phyloP scores from a whole-genome alignment of 345 rosid genomes.

The Psidium guajava region DNA sequence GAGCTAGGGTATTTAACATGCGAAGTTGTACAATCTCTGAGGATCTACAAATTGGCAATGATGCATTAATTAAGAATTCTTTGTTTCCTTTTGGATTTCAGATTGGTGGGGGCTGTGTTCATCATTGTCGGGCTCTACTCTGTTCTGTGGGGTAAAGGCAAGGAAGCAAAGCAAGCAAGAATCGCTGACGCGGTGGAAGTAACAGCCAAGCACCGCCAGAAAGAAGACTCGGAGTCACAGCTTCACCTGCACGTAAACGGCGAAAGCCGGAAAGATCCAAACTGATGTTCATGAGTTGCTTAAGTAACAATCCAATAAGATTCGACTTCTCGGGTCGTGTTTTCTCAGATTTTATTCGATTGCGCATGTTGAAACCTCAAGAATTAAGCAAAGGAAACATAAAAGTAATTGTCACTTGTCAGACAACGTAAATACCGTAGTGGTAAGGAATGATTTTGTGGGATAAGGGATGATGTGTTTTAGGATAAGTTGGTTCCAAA shows the following conservation, averaged over 20 bases:
- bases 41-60: not conserved
- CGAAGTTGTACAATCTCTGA: not conserved
- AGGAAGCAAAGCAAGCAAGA: constrained; percentile 16
- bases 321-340: no score
- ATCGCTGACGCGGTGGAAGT: not conserved
- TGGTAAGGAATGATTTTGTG: accelerated
- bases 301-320: no score
- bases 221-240: not conserved
- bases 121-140: constrained; percentile 53
- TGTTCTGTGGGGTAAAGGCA: constrained; percentile 89
- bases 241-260: not conserved
- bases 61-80: not conserved
- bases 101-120: constrained; percentile 58
- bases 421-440: accelerated
- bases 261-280: not conserved
- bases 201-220: not conserved
- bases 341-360: no score
- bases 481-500: not conserved
- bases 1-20: not conserved
- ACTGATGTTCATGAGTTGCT: no score
- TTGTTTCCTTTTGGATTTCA: not conserved
- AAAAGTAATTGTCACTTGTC: not conserved
- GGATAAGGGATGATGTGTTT: not conserved
- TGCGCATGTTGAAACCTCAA: not conserved
- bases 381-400: not conserved